Conservation (phyloP, 192 early-diverging fungal species). For the Paraglomus occultum region DNA sequence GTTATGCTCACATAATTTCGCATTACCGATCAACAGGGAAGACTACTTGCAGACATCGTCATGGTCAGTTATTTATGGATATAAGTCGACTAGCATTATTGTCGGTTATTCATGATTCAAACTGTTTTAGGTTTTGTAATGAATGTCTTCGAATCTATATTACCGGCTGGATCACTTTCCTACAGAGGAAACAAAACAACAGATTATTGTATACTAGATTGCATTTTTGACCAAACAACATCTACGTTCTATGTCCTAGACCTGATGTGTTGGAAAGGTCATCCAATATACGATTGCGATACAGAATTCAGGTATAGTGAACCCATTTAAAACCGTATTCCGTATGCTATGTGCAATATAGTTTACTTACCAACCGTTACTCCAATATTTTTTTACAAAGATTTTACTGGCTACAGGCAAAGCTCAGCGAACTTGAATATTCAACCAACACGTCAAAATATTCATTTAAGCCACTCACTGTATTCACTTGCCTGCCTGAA, state of each 20-base stretch:
- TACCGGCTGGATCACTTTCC: slow-evolving; percentile 50
- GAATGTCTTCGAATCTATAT: slow-evolving; percentile 47
- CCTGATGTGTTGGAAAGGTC: slow-evolving; percentile 62
- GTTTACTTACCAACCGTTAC: background rate
- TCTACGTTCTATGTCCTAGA: slow-evolving; percentile 57
- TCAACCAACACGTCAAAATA: slow-evolving; percentile 26
- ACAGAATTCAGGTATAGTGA: slow-evolving; percentile 49
- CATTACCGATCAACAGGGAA: slow-evolving; percentile 27
- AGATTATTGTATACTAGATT: slow-evolving; percentile 60
- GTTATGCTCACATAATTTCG: background rate
- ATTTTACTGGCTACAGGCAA: slow-evolving; percentile 50
- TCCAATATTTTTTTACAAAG: slow-evolving; percentile 1
- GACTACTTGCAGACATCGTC: slow-evolving; percentile 36
- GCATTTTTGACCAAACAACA: slow-evolving; percentile 49
- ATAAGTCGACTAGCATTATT: background rate
- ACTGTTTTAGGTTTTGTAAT: slow-evolving; percentile 34
- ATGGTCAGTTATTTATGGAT: slow-evolving; percentile 24
- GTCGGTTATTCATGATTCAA: slow-evolving; percentile 3
- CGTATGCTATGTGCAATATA: background rate
- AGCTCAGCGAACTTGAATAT: slow-evolving; percentile 47
- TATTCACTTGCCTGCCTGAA: background rate
- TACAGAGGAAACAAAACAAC: slow-evolving; percentile 49
- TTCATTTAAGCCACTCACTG: slow-evolving; percentile 17
- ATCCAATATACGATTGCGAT: slow-evolving; percentile 62
- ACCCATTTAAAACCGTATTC: background rate